Percentiles rank a stretch among this genome's conserved stretches.
Conservation (phyloP, 257 asterid species). For the Primulina huaijiensis region DNA sequence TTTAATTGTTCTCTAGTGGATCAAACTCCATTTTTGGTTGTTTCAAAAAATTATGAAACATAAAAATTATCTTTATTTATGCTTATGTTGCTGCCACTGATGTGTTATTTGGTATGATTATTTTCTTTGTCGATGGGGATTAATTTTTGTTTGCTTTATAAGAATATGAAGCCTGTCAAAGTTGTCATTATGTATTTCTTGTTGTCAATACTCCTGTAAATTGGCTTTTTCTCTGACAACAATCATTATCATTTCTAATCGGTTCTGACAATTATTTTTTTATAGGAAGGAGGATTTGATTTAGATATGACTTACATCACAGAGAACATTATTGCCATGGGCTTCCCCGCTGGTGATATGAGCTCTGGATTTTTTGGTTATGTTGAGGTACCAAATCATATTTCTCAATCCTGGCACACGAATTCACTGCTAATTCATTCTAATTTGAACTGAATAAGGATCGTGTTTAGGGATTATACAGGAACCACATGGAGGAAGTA, state of each 20-base stretch:
- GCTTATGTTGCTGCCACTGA: conserved; percentile 7
- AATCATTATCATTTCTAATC: too few species aligned
- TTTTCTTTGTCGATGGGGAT: neutral
- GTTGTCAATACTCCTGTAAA: conserved; percentile 9
- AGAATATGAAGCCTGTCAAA: neutral
- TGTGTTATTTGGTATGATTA: neutral
- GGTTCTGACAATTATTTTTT: conserved; percentile 22
- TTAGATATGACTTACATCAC: conserved; percentile 98
- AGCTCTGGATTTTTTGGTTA: conserved; percentile 97
- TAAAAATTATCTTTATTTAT: conserved; percentile 1
- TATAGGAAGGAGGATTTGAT: conserved; percentile 98
- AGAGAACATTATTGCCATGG: conserved; percentile 99
- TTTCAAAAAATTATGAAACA: neutral
- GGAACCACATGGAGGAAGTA: conserved; percentile 99
- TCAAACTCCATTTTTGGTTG: neutral
- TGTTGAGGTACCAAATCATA: conserved; percentile 68
- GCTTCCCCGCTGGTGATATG: conserved; percentile 99
- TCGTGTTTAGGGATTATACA: conserved; percentile 73
- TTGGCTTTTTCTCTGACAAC: conserved; percentile 21
- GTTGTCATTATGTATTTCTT: neutral
- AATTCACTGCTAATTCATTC: conserved; percentile 15
- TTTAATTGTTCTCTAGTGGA: conserved; percentile 1
- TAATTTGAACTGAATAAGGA: conserved; percentile 30
- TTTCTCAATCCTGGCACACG: conserved; percentile 15
- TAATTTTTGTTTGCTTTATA: neutral